These are phyloP conservation scores for Paratinospora sagittata DNA, from an alignment of 164 flowering plant genomes.

Conservation along the genomic window DNA sequence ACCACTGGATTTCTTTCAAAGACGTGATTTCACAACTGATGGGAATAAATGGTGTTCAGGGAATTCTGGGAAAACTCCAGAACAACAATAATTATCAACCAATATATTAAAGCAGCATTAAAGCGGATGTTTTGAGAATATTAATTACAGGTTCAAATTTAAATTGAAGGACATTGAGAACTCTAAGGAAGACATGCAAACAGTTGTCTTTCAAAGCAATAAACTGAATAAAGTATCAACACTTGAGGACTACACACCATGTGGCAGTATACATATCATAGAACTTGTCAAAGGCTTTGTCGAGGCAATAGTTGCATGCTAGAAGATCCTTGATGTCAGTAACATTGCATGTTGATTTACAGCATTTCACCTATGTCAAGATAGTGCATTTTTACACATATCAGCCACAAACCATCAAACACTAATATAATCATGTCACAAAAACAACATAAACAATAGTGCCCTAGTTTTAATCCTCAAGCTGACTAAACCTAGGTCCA, in stretches of 20 bases:
- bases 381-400: background rate
- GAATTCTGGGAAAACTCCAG: no score
- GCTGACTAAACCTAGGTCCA: no score
- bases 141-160: background rate
- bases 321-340: slow-evolving; percentile 76
- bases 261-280: slow-evolving; percentile 81
- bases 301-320: slow-evolving; percentile 72
- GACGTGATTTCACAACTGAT: background rate
- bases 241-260: slow-evolving; percentile 48
- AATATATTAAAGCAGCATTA: no score
- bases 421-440: background rate
- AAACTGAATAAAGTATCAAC: background rate
- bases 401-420: background rate
- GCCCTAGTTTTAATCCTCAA: background rate
- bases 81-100: no score
- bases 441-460: background rate
- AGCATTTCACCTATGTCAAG: slow-evolving; percentile 71
- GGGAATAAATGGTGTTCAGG: no score
- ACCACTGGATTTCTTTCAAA: background rate
- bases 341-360: slow-evolving; percentile 78
- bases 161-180: background rate
- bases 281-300: slow-evolving; percentile 88
- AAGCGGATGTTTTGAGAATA: no score
- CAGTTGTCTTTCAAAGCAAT: no score
- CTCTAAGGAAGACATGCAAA: background rate